Conservation (phyloP, 768 basidiomycete species). For the Lactarius akahatsu region DNA sequence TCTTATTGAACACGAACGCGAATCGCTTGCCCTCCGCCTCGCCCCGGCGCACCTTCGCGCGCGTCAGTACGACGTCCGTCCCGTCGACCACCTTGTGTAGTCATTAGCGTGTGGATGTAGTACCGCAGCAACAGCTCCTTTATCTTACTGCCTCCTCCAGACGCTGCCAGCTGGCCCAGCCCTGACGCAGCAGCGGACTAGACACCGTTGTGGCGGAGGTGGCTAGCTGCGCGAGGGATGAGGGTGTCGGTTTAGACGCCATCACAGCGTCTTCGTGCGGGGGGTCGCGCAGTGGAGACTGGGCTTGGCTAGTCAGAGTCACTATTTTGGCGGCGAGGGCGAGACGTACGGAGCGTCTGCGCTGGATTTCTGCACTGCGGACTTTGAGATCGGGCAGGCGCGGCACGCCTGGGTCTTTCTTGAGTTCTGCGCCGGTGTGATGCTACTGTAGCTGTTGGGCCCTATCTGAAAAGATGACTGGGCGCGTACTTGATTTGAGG, state of each 20-base stretch:
- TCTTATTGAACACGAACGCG: conserved; percentile 94
- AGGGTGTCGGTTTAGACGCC: conserved; percentile 71
- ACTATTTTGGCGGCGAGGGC: too few species aligned
- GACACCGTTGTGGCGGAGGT: conserved; percentile 31
- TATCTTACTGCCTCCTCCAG: conserved; percentile 44
- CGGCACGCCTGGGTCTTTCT: conserved; percentile 88
- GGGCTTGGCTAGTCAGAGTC: too few species aligned
- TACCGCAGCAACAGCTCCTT: conserved; percentile 66
- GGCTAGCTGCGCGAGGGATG: conserved; percentile 56
- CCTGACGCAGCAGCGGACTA: conserved; percentile 37
- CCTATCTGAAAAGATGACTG: background rate
- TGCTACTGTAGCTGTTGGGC: background rate
- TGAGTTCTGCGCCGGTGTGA: conserved; percentile 54
- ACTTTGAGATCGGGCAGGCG: conserved; percentile 75
- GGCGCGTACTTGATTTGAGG: background rate
- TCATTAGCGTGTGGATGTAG: conserved; percentile 71
- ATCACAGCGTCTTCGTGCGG: conserved; percentile 57
- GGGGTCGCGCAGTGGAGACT: conserved; percentile 16
- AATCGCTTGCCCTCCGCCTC: conserved; percentile 94
- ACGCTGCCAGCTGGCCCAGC: conserved; percentile 16
- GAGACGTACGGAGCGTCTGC: conserved; percentile 45
- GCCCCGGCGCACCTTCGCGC: too few species aligned
- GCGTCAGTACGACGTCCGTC: conserved; percentile 90
- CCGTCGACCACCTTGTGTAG: conserved; percentile 93
- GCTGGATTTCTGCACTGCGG: too few species aligned